Conservation (phyloP, 805 yeast species). For the Barnettozyma siamensis region DNA sequence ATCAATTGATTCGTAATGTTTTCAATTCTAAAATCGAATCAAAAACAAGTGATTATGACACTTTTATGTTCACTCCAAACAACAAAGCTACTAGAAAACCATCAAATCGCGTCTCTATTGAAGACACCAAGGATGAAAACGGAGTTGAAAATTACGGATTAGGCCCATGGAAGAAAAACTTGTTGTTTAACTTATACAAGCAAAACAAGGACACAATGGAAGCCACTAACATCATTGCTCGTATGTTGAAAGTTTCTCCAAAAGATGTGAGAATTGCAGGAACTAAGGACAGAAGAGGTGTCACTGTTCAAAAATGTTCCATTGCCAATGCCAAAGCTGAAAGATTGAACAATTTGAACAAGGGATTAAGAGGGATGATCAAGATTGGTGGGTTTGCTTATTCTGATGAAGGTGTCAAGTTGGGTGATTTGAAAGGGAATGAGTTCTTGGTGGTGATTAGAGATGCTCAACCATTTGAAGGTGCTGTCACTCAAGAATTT, state of each 20-base stretch:
- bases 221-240: slow-evolving; percentile 69
- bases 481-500: not conserved
- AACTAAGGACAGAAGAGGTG: slow-evolving; percentile 94
- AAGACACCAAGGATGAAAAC: slow-evolving; percentile 33
- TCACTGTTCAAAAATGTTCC: slow-evolving; percentile 80
- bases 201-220: slow-evolving; percentile 98
- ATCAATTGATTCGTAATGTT: slow-evolving; percentile 66
- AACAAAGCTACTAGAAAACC: slow-evolving; percentile 34
- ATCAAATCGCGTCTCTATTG: slow-evolving; percentile 21
- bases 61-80: slow-evolving; percentile 56
- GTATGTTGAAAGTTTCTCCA: slow-evolving; percentile 68
- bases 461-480: slow-evolving; percentile 45
- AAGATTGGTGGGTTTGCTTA: slow-evolving; percentile 75
- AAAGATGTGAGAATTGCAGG: slow-evolving; percentile 80
- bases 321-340: slow-evolving; percentile 64
- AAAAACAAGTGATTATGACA: slow-evolving; percentile 62
- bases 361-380: slow-evolving; percentile 61
- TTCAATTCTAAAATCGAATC: slow-evolving; percentile 76
- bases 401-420: slow-evolving; percentile 49
- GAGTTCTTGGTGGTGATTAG: slow-evolving; percentile 83
- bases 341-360: slow-evolving; percentile 71
- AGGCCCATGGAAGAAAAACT: slow-evolving; percentile 62
- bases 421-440: slow-evolving; percentile 87
- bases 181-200: slow-evolving; percentile 80
- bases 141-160: slow-evolving; percentile 64